These are phyloP conservation scores for Favolaschia claudopus DNA, from an alignment of 768 basidiomycete species.

Conservation along the genomic window DNA sequence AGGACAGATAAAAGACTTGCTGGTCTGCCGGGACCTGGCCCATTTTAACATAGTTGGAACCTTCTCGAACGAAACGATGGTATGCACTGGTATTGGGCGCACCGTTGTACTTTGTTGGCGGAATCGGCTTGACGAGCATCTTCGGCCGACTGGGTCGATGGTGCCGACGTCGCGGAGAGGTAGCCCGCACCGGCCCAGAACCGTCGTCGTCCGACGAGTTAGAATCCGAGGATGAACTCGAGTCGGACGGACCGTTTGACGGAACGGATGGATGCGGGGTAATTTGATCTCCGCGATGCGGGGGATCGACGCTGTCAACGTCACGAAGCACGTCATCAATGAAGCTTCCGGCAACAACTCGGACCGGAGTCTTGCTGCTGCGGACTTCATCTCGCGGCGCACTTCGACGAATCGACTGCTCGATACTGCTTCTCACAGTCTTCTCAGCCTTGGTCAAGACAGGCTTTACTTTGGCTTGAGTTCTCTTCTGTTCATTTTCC, in stretches of 20 bases:
- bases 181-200: neutral
- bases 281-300: too few species aligned
- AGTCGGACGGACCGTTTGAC: neutral
- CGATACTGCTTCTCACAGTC: too few species aligned
- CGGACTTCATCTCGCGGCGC: too few species aligned
- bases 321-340: neutral
- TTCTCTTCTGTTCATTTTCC: too few species aligned
- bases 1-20: conserved; percentile 30
- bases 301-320: neutral
- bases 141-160: neutral
- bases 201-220: neutral
- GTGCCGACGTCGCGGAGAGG: neutral
- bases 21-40: conserved; percentile 17
- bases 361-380: neutral
- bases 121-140: conserved; percentile 31
- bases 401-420: too few species aligned
- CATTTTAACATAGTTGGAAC: conserved; percentile 31
- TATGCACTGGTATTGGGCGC: conserved; percentile 27
- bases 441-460: too few species aligned
- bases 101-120: conserved; percentile 37
- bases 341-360: conserved; percentile 9
- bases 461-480: too few species aligned
- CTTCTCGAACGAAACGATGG: conserved; percentile 36
- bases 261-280: conserved; percentile 1
- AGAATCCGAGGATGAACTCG: neutral